phyloP scores from a whole-genome alignment of 768 basidiomycete species.

The Porphyrellus cyaneotinctus region DNA sequence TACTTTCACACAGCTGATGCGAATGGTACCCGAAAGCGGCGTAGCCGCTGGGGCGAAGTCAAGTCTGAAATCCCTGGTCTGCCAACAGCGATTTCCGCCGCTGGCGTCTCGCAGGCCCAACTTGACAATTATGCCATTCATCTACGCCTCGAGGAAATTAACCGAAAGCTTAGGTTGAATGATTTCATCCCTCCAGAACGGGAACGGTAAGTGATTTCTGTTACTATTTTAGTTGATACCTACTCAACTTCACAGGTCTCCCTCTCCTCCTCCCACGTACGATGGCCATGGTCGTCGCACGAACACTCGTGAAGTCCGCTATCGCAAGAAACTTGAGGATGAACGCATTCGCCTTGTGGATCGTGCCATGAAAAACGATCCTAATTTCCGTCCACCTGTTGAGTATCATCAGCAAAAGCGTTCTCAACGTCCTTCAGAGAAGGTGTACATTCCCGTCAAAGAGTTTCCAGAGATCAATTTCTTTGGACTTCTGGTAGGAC shows the following conservation, averaged over 20 bases:
- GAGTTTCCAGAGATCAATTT: constrained; percentile 99
- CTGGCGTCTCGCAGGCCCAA: constrained; percentile 92
- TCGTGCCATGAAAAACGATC: constrained; percentile 94
- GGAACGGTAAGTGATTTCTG: constrained; percentile 56
- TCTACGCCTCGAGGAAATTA: constrained; percentile 94
- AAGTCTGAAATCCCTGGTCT: constrained; percentile 88
- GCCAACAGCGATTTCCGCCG: constrained; percentile 90
- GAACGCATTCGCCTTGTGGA: constrained; percentile 92
- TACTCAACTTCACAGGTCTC: constrained; percentile 55
- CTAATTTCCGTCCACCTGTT: constrained; percentile 94
- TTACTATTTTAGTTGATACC: neutral
- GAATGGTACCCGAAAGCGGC: constrained; percentile 88
- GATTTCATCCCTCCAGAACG: constrained; percentile 95
- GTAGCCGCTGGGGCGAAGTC: constrained; percentile 96
- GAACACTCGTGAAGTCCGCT: constrained; percentile 97
- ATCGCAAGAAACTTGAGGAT: constrained; percentile 91
- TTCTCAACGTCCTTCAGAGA: constrained; percentile 89
- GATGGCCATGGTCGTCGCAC: constrained; percentile 97
- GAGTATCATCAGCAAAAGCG: constrained; percentile 96
- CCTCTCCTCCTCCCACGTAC: constrained; percentile 96
- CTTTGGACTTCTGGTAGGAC: constrained; percentile 96
- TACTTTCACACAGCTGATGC: constrained; percentile 61
- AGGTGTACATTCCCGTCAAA: constrained; percentile 99
- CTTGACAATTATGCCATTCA: constrained; percentile 98
- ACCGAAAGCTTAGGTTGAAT: constrained; percentile 87